Evolutionary conservation across 441 rosid species (phyloP).

Genomic region (Pelargonium australe): DNA sequence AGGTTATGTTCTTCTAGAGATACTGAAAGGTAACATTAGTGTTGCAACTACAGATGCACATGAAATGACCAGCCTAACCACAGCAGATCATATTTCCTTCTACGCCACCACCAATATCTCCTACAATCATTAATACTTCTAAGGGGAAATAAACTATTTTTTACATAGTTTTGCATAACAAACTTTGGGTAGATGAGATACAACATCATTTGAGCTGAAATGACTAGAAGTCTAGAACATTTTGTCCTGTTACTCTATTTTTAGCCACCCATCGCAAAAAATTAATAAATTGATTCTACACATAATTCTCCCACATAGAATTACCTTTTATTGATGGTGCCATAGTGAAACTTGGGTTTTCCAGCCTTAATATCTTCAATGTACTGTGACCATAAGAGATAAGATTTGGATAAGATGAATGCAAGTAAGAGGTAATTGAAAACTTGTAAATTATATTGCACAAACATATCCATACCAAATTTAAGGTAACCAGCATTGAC

Average conservation of each 20-base stretch:
- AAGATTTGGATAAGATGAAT: conserved; percentile 4
- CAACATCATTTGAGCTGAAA: neutral
- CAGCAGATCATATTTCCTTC: no score
- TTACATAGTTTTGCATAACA: neutral
- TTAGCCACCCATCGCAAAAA: no score
- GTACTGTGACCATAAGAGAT: conserved; percentile 43
- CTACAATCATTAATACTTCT: neutral
- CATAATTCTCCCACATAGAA: neutral
- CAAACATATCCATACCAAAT: conserved; percentile 50
- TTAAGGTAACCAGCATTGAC: conserved; percentile 70
- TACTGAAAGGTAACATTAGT: no score
- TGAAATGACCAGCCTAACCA: no score
- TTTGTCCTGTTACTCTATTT: no score
- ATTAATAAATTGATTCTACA: neutral
- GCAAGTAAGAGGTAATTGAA: neutral
- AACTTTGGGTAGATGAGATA: neutral
- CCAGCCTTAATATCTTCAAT: conserved; percentile 42
- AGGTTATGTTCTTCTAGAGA: no score
- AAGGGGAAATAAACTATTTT: neutral
- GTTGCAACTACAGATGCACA: no score
- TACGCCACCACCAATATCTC: no score
- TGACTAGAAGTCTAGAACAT: neutral
- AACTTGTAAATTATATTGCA: conserved; percentile 8
- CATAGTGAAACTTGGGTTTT: neutral
- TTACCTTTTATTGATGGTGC: conserved; percentile 53